Base-by-base conservation (phyloP, 1,284 basidiomycete genomes). In the Ganoderma boninense region DNA sequence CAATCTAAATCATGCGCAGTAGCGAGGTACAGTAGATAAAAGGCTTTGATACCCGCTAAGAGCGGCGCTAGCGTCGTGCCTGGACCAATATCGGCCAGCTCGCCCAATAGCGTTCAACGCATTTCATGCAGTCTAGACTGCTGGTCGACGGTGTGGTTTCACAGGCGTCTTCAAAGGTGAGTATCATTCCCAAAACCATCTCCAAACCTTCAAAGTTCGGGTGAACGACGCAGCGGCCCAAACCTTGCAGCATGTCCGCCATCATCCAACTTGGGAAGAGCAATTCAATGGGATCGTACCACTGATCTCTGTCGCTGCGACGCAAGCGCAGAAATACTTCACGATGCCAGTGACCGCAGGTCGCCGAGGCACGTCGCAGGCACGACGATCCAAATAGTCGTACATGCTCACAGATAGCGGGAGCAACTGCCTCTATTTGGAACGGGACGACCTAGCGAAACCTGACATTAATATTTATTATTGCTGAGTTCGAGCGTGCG, bases 391-490 rank as follows among this genome's bases (percentile, higher is more conserved):
- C 7, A 66, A 49, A 49, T 10, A 6, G 38, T 10, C 6, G 3
- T 38, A 7, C 70, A 73, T 38, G 35, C 86, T 68, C 72, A 92
- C 92, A 18, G 92, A 90, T 54, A 95, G 82, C 0, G 92, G 92
- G 77, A 94, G 94, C 38, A 2, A 10, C 73, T 89, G 85, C 0
- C 89, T 91, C 75, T 92, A 77, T 95, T 77, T 94, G 93, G 81
- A 93, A 94, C 23, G 94, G 85, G 14, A 91, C 90, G 4, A 87
- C 85, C 32, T 86, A 85, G 43, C 93, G 3, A 10, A 6, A 10
- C 2, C 29, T 38, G 6, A 6, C 38, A 38, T 38, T 38, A 14
- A 94, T n/a, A n/a, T n/a, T n/a, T n/a, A n/a, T n/a, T 80, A 77
- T 93, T 90, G 23, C 80, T 82, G n/a, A 94, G 83, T 69, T 85